Evolutionary conservation across 2,329 filamentous ascomycete genomes (phyloP), one percentile per base, ranked within the genome.

Genomic region (Beauveria bassiana): DNA sequence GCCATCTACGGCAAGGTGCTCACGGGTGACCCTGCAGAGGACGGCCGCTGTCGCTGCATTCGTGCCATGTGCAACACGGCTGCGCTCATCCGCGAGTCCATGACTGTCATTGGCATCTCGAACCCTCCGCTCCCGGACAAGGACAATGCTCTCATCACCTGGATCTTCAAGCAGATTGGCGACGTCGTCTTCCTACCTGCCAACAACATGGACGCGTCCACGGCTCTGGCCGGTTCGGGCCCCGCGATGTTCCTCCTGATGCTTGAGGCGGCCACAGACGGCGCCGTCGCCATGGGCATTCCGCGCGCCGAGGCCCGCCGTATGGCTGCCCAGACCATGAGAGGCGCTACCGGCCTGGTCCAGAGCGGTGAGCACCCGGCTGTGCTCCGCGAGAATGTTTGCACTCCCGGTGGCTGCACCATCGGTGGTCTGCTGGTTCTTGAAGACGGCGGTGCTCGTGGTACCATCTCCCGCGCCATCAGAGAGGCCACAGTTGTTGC

Each of bases 21-120:
- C 43, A 73, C 75, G n/a, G 74, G 79, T 64, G 74, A 77, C 66
- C 72, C 77, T 18, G 74, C 76, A 5, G 71, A 75, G 61, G 77
- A 78, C 61, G 78, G 79, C 31, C 75, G 78, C 45, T 89, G 84
- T 73, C 79, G 83, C 47, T 81, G 95, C 50, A 86, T 96, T 5
- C 82, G 91, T 38, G 90, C 88, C 60, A 91, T 96, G 84, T 91
- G 91, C 67, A 96, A 96, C 77, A 93, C 89, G 0, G 90, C 91
- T 12, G 86, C 87, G 28, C 81, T 90, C 54, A 88, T 96, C 62
- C 78, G 90, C 52, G 87, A 96, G 74, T 87, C 84, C 67, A 95
- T 95, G 89, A 93, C 88, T 4, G 86, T 95, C 59, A 88, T 96
- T 66, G 86, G 85, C 53, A 85, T 81, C 51, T 79, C 81, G 7